phyloP scores from a whole-genome alignment of 2,329 filamentous ascomycete species.

The Botryotinia narcissicola region DNA sequence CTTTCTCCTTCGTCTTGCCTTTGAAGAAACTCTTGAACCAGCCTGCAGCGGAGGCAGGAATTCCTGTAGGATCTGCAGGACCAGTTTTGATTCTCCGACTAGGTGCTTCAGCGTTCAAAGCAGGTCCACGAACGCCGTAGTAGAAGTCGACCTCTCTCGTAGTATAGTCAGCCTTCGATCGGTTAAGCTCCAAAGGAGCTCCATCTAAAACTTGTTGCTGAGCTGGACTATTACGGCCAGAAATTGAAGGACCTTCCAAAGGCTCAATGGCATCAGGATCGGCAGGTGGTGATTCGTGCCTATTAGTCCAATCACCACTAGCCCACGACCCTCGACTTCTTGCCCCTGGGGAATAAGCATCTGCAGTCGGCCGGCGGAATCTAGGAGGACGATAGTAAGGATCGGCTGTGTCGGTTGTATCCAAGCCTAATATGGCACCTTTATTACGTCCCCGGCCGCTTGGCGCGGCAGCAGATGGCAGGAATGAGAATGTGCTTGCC shows the following conservation, averaged over 20 bases:
- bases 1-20: constrained; percentile 88
- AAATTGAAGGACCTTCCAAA: constrained; percentile 42
- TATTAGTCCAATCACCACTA: constrained; percentile 47
- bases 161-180: constrained; percentile 72
- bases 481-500: constrained; percentile 68
- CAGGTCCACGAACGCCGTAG: constrained; percentile 86
- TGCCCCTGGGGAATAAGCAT: constrained; percentile 42
- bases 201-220: constrained; percentile 41
- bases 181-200: constrained; percentile 29
- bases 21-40: constrained; percentile 82
- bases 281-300: constrained; percentile 36
- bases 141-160: constrained; percentile 97
- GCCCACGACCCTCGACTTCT: constrained; percentile 46
- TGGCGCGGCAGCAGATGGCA: constrained; percentile 48
- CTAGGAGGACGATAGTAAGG: constrained; percentile 88
- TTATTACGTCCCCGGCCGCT: constrained; percentile 30
- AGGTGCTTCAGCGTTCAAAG: constrained; percentile 75
- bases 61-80: constrained; percentile 89
- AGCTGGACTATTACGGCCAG: constrained; percentile 48
- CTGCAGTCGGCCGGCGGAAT: constrained; percentile 63
- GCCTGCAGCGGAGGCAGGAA: constrained; percentile 81
- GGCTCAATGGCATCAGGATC: constrained; percentile 42
- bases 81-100: constrained; percentile 88
- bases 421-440: constrained; percentile 46
- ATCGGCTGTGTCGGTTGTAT: constrained; percentile 58